Percentiles rank a stretch among this genome's conserved stretches.
phyloP scores from a whole-genome alignment of 2,329 filamentous ascomycete species.

The Phyllosticta citrichinensis region DNA sequence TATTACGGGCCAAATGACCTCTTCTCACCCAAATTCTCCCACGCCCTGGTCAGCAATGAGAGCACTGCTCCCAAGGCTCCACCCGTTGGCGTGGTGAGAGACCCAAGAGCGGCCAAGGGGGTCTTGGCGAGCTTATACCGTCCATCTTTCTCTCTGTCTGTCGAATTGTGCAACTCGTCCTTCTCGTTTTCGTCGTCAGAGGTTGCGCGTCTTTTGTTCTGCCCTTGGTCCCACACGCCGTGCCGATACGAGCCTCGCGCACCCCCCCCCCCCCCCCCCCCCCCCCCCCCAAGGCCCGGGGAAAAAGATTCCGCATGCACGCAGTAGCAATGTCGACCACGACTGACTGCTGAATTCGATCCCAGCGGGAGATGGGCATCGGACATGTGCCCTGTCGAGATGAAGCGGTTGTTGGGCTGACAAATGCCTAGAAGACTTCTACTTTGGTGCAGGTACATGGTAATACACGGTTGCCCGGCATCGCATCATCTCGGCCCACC shows the following conservation, averaged over 20 bases:
- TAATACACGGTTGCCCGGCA: neutral
- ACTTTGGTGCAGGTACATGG: neutral
- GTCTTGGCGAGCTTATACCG: neutral
- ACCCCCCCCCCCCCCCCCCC: too few relatives aligned
- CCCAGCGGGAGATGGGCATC: neutral
- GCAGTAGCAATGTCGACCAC: neutral
- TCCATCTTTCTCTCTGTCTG: neutral
- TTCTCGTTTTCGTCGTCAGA: neutral
- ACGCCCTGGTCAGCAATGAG: neutral
- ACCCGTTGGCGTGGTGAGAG: neutral
- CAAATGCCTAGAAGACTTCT: neutral
- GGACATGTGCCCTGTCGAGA: neutral
- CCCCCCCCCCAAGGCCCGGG: too few relatives aligned
- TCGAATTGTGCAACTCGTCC: neutral
- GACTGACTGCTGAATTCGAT: neutral
- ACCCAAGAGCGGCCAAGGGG: neutral
- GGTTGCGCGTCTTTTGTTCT: neutral
- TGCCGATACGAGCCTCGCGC: too few relatives aligned
- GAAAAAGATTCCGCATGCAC: neutral
- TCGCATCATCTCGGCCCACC: neutral
- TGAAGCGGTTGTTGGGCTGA: neutral
- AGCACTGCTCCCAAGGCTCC: neutral
- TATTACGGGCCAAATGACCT: neutral
- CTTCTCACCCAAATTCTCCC: neutral
- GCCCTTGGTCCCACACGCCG: too few relatives aligned